Percentiles rank a stretch among this genome's conserved stretches.
Conservation (phyloP, 495 filamentous ascomycete genomes). For the Trichoderma erinaceum region DNA sequence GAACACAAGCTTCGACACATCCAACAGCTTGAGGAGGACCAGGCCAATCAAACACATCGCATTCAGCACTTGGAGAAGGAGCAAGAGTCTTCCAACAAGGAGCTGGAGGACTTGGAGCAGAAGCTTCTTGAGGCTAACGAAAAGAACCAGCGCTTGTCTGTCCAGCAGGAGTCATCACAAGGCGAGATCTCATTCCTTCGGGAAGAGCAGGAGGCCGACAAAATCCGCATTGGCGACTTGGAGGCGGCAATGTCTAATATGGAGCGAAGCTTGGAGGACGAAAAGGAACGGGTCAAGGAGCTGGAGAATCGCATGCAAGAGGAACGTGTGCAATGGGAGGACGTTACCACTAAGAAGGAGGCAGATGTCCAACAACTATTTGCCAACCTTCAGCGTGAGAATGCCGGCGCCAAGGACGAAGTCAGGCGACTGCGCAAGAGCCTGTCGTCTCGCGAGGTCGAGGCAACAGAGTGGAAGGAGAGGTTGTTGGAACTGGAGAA, state of each 20-base stretch:
- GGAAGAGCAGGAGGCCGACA: slow-evolving; percentile 95
- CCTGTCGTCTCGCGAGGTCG: slow-evolving; percentile 76
- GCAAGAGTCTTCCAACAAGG: slow-evolving; percentile 65
- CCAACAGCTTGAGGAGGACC: slow-evolving; percentile 68
- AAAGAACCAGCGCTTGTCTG: slow-evolving; percentile 76
- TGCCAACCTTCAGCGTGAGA: slow-evolving; percentile 78
- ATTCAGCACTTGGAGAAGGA: slow-evolving; percentile 71
- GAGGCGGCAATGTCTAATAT: slow-evolving; percentile 72
- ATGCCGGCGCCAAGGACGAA: slow-evolving; percentile 79
- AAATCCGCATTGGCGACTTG: slow-evolving; percentile 93
- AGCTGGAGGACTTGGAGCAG: slow-evolving; percentile 70
- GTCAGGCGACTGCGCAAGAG: slow-evolving; percentile 70
- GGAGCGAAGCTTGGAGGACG: slow-evolving; percentile 65
- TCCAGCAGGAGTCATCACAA: slow-evolving; percentile 88
- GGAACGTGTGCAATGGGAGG: slow-evolving; percentile 80
- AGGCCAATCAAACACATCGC: slow-evolving; percentile 34
- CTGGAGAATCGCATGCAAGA: slow-evolving; percentile 69
- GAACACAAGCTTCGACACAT: slow-evolving; percentile 55
- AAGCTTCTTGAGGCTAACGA: slow-evolving; percentile 72
- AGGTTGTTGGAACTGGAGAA: slow-evolving; percentile 82
- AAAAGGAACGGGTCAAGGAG: slow-evolving; percentile 72
- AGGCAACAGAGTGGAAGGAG: slow-evolving; percentile 83
- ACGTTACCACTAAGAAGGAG: slow-evolving; percentile 78
- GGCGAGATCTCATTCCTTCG: slow-evolving; percentile 91
- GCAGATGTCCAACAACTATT: slow-evolving; percentile 69